These are phyloP conservation scores for Phlebiopsis flavidoalba DNA, from an alignment of 768 basidiomycete genomes.

Conservation along the genomic window DNA sequence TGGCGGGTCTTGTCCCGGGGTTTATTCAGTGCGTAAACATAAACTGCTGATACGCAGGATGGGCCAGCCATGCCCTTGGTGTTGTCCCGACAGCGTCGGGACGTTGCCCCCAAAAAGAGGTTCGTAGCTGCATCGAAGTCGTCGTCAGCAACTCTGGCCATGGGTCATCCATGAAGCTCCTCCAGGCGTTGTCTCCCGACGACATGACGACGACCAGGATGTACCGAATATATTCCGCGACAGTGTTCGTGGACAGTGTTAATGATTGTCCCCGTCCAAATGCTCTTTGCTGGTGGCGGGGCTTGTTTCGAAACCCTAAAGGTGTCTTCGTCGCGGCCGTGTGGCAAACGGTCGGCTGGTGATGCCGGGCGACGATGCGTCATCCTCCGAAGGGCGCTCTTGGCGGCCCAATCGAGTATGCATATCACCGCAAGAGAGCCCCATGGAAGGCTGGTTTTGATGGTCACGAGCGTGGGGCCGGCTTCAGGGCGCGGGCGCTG, in stretches of 20 bases:
- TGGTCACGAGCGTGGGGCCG: constrained; percentile 50
- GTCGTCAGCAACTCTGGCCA: not conserved
- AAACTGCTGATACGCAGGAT: constrained; percentile 14
- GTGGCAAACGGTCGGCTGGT: constrained; percentile 1
- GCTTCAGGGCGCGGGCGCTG: constrained; percentile 23
- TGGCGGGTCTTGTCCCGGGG: constrained; percentile 42
- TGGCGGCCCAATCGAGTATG: constrained; percentile 35
- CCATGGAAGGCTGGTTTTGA: constrained; percentile 54
- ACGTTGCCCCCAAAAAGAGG: not conserved
- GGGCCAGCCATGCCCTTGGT: constrained; percentile 7
- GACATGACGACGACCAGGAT: not conserved
- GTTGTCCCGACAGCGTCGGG: not conserved
- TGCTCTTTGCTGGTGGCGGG: not conserved
- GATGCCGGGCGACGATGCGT: not conserved
- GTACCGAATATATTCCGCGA: not conserved
- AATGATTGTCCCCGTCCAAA: not conserved
- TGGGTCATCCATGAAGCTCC: not conserved
- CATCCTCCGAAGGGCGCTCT: not conserved
- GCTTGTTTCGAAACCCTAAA: not conserved
- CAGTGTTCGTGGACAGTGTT: not conserved
- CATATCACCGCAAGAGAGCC: constrained; percentile 64
- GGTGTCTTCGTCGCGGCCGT: not conserved
- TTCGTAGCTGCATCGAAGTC: not conserved
- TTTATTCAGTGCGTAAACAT: constrained; percentile 64
- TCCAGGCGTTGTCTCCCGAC: not conserved